These are phyloP conservation scores for Daldinia loculata DNA, from an alignment of 495 filamentous ascomycete species.

Conservation along the genomic window DNA sequence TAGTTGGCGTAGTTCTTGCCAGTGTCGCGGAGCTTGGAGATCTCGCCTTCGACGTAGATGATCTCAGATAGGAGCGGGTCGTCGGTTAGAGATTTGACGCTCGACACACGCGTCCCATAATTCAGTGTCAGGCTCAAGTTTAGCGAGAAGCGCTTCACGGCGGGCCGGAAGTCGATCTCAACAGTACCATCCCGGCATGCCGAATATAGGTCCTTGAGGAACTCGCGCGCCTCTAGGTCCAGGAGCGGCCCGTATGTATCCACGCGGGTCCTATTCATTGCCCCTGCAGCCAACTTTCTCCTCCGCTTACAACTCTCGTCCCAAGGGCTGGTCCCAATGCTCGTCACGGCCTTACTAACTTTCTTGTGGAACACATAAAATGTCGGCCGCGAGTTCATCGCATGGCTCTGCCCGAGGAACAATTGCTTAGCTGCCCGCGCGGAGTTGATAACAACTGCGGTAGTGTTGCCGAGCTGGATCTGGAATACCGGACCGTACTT, in stretches of 20 bases:
- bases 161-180: constrained; percentile 70
- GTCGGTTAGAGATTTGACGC: constrained; percentile 58
- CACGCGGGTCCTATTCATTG: constrained; percentile 71
- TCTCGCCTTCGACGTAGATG: constrained; percentile 67
- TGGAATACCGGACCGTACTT: constrained; percentile 75
- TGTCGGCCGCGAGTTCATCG: constrained; percentile 73
- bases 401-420: constrained; percentile 76
- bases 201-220: constrained; percentile 69
- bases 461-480: constrained; percentile 70
- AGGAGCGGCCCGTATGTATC: constrained; percentile 78
- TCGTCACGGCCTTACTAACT: constrained; percentile 73
- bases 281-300: constrained; percentile 74
- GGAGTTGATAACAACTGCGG: constrained; percentile 74
- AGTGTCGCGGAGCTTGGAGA: constrained; percentile 71
- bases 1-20: constrained; percentile 79
- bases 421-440: constrained; percentile 72
- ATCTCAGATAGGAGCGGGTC: constrained; percentile 69
- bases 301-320: constrained; percentile 76
- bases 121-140: constrained; percentile 73
- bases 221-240: constrained; percentile 70
- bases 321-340: constrained; percentile 78
- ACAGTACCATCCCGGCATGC: constrained; percentile 64
- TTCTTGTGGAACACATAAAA: constrained; percentile 79
- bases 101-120: constrained; percentile 70
- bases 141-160: constrained; percentile 73